These are phyloP conservation scores for Phialophora macrospora DNA, from an alignment of 2,329 filamentous ascomycete genomes.

Conservation along the genomic window DNA sequence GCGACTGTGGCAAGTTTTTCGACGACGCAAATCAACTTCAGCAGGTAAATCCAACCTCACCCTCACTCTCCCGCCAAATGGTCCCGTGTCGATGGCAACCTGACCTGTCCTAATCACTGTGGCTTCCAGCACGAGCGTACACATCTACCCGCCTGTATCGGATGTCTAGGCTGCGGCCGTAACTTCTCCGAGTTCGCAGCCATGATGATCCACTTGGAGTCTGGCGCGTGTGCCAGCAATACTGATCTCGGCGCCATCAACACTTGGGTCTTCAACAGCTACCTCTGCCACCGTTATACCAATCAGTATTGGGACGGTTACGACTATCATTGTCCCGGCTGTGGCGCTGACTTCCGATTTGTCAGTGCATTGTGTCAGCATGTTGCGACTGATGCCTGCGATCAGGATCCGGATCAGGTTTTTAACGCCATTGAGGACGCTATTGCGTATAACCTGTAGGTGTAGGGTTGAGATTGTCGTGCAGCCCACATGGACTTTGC, in stretches of 20 bases:
- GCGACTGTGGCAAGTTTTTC: not conserved
- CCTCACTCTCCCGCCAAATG: not conserved
- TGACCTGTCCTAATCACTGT: not conserved
- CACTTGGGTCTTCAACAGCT: constrained; percentile 20
- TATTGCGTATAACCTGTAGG: constrained; percentile 3
- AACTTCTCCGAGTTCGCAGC: constrained; percentile 37
- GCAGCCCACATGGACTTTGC: not conserved
- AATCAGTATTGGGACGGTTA: constrained; percentile 9
- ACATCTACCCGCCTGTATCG: constrained; percentile 29
- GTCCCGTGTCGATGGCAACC: not conserved
- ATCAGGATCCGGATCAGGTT: not conserved
- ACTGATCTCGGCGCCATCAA: constrained; percentile 23
- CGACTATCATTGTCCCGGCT: constrained; percentile 35
- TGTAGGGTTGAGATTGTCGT: not conserved
- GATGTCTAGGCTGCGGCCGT: constrained; percentile 38
- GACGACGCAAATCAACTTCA: not conserved
- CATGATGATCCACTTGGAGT: constrained; percentile 41
- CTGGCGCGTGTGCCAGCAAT: constrained; percentile 35
- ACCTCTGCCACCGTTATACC: not conserved
- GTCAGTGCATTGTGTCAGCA: constrained; percentile 39
- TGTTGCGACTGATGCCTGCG: constrained; percentile 30
- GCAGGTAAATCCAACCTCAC: not conserved
- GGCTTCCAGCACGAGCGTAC: constrained; percentile 35
- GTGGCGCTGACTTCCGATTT: constrained; percentile 27
- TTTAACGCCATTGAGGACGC: constrained; percentile 4